These are phyloP conservation scores for Aspergillus ochraceoroseus DNA, from an alignment of 2,329 filamentous ascomycete species.

Conservation along the genomic window DNA sequence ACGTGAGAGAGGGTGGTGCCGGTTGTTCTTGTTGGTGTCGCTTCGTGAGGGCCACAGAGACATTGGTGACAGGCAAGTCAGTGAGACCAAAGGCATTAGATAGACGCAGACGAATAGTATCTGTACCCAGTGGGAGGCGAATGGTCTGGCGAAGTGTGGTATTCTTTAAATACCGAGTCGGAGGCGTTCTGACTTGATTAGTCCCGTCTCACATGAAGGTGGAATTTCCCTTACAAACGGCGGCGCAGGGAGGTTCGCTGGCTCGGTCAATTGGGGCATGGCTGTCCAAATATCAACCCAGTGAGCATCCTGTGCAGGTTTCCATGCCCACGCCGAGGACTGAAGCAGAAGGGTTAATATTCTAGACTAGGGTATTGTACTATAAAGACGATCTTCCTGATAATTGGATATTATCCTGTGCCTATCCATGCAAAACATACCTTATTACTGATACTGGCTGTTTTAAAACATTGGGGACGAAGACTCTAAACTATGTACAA, in stretches of 20 bases:
- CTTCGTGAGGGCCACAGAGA: slow-evolving; percentile 57
- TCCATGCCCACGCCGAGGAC: too few relatives aligned
- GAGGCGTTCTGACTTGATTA: slow-evolving; percentile 46
- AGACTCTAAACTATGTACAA: too few relatives aligned
- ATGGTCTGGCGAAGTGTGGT: slow-evolving; percentile 63
- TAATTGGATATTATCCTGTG: too few relatives aligned
- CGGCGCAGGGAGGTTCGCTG: slow-evolving; percentile 55
- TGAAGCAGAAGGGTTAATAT: too few relatives aligned
- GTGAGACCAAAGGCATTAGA: slow-evolving; percentile 62
- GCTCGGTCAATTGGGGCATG: slow-evolving; percentile 63
- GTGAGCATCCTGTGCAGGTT: too few relatives aligned
- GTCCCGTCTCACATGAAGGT: slow-evolving; percentile 4
- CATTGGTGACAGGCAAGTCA: slow-evolving; percentile 56
- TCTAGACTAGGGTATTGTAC: too few relatives aligned
- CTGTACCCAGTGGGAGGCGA: slow-evolving; percentile 54
- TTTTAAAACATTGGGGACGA: too few relatives aligned
- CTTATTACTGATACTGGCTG: too few relatives aligned
- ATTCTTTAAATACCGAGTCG: slow-evolving; percentile 46
- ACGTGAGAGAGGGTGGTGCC: slow-evolving; percentile 26
- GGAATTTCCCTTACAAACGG: slow-evolving; percentile 50
- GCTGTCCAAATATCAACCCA: slow-evolving; percentile 62
- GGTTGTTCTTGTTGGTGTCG: slow-evolving; percentile 56
- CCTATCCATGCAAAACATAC: too few relatives aligned
- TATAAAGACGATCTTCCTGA: too few relatives aligned
- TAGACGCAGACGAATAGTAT: slow-evolving; percentile 57